Evolutionary conservation across 2,329 filamentous ascomycete genomes (phyloP), one percentile per base, ranked within the genome.

Genomic region (Cytospora chrysosperma): DNA sequence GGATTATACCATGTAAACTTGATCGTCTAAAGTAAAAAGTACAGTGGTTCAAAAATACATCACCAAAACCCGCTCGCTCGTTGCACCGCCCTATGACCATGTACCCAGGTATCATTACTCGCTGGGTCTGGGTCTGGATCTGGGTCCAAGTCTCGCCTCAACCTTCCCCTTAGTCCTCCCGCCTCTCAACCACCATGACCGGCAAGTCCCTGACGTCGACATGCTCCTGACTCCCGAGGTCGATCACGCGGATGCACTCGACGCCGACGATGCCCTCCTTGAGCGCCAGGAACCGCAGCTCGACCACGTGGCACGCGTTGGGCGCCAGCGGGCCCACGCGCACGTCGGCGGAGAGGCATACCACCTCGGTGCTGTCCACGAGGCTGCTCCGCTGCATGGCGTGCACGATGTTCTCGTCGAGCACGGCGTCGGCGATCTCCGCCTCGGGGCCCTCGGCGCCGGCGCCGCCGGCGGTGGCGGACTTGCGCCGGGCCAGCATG

Each of bases 131-230:
- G 26, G 57, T 52, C 63, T 55, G 40, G 17, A 52, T 65, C 30
- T 51, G 52, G n/a, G n/a, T n/a, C n/a, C n/a, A n/a, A n/a, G 57
- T 52, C 63, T 55, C 43, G 19, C 43, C 57, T 15, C 27, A 34
- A 21, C 5, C 7, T n/a, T n/a, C n/a, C 62, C 49, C 57, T 65
- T 52, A 58, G 47, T 63, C 65, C 34, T 59, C 56, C 28, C 62
- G 68, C 65, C 62, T 68, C 64, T 79, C 75, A 19, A 88, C 81
- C 59, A 92, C 76, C 69, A 92, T 85, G 52, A 84, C 86, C 0
- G 91, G 91, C 67, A 95, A 73, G 66, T 94, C 89, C 65, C 85
- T 82, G 61, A 93, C 87, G 74, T 94, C 90, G 4, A 91, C 88
- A 71, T 90, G 88, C 76, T 93, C 90, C 70, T 91, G 88, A 37